phyloP scores from a whole-genome alignment of 805 yeast genomes.

The Candida cerambycidarum region DNA sequence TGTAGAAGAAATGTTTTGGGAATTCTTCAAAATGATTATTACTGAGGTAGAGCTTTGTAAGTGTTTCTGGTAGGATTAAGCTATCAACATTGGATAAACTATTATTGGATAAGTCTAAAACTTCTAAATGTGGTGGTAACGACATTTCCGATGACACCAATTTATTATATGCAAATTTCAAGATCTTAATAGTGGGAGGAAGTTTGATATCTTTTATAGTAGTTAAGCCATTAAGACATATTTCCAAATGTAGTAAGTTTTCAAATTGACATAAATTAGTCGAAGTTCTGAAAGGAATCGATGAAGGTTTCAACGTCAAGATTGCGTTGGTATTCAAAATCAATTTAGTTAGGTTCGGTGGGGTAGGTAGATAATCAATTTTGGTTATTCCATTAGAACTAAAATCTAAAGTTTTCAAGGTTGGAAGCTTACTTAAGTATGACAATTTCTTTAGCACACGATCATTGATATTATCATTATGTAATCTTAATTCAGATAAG shows the following conservation, averaged over 20 bases:
- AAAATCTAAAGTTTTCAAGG: slow-evolving; percentile 15
- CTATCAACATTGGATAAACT: slow-evolving; percentile 10
- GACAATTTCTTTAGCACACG: background rate
- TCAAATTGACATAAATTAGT: background rate
- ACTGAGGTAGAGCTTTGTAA: slow-evolving; percentile 16
- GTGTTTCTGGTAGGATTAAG: slow-evolving; percentile 14
- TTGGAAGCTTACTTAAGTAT: background rate
- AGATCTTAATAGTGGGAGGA: slow-evolving; percentile 12
- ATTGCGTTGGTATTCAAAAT: slow-evolving; percentile 16
- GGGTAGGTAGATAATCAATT: slow-evolving; percentile 14
- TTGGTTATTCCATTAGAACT: slow-evolving; percentile 17
- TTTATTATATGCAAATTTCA: slow-evolving; percentile 17
- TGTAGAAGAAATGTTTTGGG: slow-evolving; percentile 15
- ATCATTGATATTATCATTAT: slow-evolving; percentile 16
- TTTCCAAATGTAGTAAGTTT: background rate
- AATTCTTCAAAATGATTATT: slow-evolving; percentile 17
- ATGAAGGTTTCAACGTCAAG: background rate
- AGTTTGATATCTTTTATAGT: slow-evolving; percentile 9
- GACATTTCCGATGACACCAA: slow-evolving; percentile 10
- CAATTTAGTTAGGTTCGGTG: slow-evolving; percentile 15
- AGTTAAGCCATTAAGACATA: slow-evolving; percentile 1
- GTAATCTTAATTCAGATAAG: slow-evolving; percentile 15
- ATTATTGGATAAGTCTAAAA: slow-evolving; percentile 18
- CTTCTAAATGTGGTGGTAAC: slow-evolving; percentile 15
- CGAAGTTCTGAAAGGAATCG: background rate